A percentile compares a stretch with the other conserved stretches of the same genome.
phyloP scores from a whole-genome alignment of 768 basidiomycete genomes.

The Pleurotus tuoliensis region DNA sequence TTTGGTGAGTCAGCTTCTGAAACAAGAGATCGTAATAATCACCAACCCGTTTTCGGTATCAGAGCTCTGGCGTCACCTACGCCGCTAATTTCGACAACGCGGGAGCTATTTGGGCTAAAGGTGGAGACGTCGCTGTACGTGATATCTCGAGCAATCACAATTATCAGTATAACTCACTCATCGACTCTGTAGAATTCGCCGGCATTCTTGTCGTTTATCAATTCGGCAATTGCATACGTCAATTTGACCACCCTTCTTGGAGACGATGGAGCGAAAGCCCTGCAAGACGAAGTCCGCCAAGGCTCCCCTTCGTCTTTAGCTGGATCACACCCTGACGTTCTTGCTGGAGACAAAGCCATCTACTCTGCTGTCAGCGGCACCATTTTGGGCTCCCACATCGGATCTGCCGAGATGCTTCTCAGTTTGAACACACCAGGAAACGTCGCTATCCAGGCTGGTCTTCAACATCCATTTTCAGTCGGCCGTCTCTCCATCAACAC shows the following conservation, averaged over 20 bases:
- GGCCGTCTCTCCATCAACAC: conserved; percentile 64
- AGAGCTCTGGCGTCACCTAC: conserved; percentile 8
- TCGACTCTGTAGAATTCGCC: conserved; percentile 4
- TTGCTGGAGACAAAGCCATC: conserved; percentile 53
- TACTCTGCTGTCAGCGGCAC: conserved; percentile 40
- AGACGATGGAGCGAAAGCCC: conserved; percentile 22
- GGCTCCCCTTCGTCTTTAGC: conserved; percentile 37
- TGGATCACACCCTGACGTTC: conserved; percentile 31
- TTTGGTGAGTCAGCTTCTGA: neutral
- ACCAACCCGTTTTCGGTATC: neutral
- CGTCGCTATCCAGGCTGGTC: conserved; percentile 58
- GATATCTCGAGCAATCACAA: too few species aligned
- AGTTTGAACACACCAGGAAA: conserved; percentile 31
- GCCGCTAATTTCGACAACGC: conserved; percentile 3
- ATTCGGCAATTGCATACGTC: conserved; percentile 49
- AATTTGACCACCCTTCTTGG: conserved; percentile 40
- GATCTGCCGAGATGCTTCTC: conserved; percentile 54
- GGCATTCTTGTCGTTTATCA: conserved; percentile 42
- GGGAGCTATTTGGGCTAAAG: neutral
- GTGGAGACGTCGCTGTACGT: conserved; percentile 2
- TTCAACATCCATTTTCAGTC: conserved; percentile 61
- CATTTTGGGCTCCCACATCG: conserved; percentile 36
- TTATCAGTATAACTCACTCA: neutral
- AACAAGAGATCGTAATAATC: neutral
- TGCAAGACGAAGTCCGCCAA: conserved; percentile 27